Conservation (phyloP, 2,329 filamentous ascomycete genomes). For the Botrytis elliptica region DNA sequence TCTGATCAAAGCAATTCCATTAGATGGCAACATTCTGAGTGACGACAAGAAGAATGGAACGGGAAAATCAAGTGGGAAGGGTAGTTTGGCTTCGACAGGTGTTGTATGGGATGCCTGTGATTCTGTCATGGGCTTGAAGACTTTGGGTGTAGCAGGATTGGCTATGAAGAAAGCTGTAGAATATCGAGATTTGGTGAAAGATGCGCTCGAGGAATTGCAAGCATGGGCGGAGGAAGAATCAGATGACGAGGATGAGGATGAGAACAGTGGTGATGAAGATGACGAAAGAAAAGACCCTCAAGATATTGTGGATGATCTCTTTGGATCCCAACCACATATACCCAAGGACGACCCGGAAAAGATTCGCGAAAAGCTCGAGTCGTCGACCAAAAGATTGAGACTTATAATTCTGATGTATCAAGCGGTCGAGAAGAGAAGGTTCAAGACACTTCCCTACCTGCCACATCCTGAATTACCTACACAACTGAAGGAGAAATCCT, state of each 20-base stretch:
- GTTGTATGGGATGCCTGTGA: slow-evolving; percentile 85
- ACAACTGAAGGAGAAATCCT: slow-evolving; percentile 27
- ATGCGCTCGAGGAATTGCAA: slow-evolving; percentile 81
- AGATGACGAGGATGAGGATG: slow-evolving; percentile 55
- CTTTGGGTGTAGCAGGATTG: slow-evolving; percentile 66
- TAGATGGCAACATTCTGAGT: slow-evolving; percentile 54
- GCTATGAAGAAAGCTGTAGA: slow-evolving; percentile 71
- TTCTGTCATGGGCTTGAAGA: slow-evolving; percentile 61
- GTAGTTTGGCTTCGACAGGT: slow-evolving; percentile 66
- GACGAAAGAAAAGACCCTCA: slow-evolving; percentile 46
- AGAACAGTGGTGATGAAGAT: slow-evolving; percentile 53
- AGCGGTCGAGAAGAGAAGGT: slow-evolving; percentile 66
- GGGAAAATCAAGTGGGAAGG: slow-evolving; percentile 43
- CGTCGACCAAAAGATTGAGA: slow-evolving; percentile 62
- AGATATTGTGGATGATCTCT: slow-evolving; percentile 65
- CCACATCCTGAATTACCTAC: slow-evolving; percentile 42
- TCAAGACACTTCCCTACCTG: slow-evolving; percentile 57
- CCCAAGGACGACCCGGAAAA: slow-evolving; percentile 62
- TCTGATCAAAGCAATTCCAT: slow-evolving; percentile 60
- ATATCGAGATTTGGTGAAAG: slow-evolving; percentile 72
- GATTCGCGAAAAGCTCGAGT: slow-evolving; percentile 65
- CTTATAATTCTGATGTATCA: slow-evolving; percentile 68
- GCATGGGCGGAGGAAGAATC: slow-evolving; percentile 79
- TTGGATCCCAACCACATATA: slow-evolving; percentile 60
- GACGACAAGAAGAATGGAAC: slow-evolving; percentile 49